Evolutionary conservation across 371 early-diverging fungal genomes (phyloP), one percentile per base, ranked within the genome.

Genomic region (Gilbertella persicaria): DNA sequence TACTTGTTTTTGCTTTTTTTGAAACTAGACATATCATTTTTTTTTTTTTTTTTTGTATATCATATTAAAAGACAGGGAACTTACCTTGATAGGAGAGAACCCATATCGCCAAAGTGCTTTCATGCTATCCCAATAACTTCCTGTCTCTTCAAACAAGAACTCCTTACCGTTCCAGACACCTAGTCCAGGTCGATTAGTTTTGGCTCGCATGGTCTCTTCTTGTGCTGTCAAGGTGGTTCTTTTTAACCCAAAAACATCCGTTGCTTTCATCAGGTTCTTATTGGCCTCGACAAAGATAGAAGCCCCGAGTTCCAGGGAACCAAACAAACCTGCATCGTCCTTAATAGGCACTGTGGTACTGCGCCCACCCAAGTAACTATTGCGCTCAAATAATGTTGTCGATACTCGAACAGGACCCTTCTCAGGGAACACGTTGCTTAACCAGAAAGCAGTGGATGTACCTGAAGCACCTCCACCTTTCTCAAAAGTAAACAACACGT

Each of bases 401-500:
- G 46, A 51, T 1, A 78, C 64, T 5, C 63, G 50, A 3, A 74
- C 28, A 7, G 57, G 26, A 0, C 58, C 51, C 3, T 66, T 54
- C 8, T 59, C 53, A 8, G 74, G 59, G 49, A 85, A 67, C 2
- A 68, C 73, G 14, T 80, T 67, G 21, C 56, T 64, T 19, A 85
- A 60, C 63, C 70, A 85, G 50, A 70, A 86, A 0, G 86, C 81
- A 12, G 83, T 71, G 7, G 85, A 83, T 0, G 85, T 63, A 0
- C 86, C 86, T 13, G 79, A 79, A 16, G 85, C 83, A 2, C 86
- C 86, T 12, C 86, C 84, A 35, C 86, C 86, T 82, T 33, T n/a
- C n/a, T 21, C 6, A 23, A 12, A 26, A 13, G 5, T 26, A 13
- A 21, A 19, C n/a, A 17, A 7, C n/a, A 20, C 24, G 17, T 48